These are phyloP conservation scores for Pseudocohnilembus persalinus DNA, from an alignment of 169 alveolate species.

Conservation along the genomic window DNA sequence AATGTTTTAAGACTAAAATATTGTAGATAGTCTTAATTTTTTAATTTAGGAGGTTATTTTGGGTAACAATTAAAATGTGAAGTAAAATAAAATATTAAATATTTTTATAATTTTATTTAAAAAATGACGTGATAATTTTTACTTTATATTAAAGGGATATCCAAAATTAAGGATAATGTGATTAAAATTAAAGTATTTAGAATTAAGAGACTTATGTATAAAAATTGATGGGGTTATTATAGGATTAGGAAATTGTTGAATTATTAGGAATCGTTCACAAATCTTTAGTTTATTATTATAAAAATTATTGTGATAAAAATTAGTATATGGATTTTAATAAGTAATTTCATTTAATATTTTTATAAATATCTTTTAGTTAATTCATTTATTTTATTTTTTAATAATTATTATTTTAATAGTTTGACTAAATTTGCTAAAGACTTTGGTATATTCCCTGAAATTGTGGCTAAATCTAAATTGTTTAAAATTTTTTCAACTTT, in stretches of 20 bases:
- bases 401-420: slow-evolving; percentile 19
- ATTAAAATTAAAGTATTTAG: not conserved
- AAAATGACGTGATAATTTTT: no score
- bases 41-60: slow-evolving; percentile 26
- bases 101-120: not conserved
- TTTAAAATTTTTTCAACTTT: slow-evolving; percentile 44
- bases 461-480: slow-evolving; percentile 45
- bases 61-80: not conserved
- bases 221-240: slow-evolving; percentile 57
- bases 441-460: slow-evolving; percentile 60
- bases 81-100: slow-evolving; percentile 14
- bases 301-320: slow-evolving; percentile 38
- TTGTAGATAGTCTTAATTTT: not conserved
- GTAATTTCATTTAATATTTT: no score
- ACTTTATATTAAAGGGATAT: no score
- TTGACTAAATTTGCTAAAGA: slow-evolving; percentile 57
- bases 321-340: slow-evolving; percentile 7
- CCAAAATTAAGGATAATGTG: not conserved
- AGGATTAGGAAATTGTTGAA: slow-evolving; percentile 54
- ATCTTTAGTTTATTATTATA: slow-evolving; percentile 43
- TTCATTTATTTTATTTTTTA: no score
- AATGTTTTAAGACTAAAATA: slow-evolving; percentile 10
- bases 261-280: slow-evolving; percentile 54
- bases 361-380: not conserved
- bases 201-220: slow-evolving; percentile 35